Evolutionary conservation across 495 filamentous ascomycete species (phyloP).

Genomic region (Cryomyces antarcticus): DNA sequence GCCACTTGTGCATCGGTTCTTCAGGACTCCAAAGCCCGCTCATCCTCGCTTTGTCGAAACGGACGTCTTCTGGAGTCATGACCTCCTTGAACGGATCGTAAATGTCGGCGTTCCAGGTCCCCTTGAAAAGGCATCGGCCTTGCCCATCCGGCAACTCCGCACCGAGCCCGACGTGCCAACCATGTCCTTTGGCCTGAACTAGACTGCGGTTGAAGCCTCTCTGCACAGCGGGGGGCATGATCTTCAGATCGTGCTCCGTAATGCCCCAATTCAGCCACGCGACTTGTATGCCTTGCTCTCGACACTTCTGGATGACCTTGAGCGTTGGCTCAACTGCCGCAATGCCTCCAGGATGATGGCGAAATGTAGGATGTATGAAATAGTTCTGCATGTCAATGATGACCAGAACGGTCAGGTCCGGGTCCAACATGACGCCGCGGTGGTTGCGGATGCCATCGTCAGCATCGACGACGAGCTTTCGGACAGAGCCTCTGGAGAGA

Average conservation of each 20-base stretch:
- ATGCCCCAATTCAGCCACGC: conserved; percentile 12
- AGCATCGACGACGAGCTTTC: conserved; percentile 9
- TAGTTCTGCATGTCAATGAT: conserved; percentile 14
- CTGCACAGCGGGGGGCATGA: conserved; percentile 10
- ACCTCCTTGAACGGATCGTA: conserved; percentile 8
- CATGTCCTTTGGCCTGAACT: conserved; percentile 6
- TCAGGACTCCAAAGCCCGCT: conserved; percentile 7
- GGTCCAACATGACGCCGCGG: conserved; percentile 13
- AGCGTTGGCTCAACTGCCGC: conserved; percentile 6
- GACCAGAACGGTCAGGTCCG: conserved; percentile 8
- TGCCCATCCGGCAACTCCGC: conserved; percentile 6
- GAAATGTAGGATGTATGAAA: conserved; percentile 8
- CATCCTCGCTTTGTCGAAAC: conserved; percentile 11
- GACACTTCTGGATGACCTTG: conserved; percentile 9
- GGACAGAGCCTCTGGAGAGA: conserved; percentile 8
- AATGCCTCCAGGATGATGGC: conserved; percentile 6
- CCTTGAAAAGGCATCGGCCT: conserved; percentile 9
- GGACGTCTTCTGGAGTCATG: conserved; percentile 3
- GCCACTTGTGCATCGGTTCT: conserved; percentile 7
- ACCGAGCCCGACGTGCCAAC: conserved; percentile 10
- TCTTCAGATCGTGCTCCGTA: conserved; percentile 5
- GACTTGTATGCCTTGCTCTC: conserved; percentile 8
- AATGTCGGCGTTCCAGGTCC: conserved; percentile 12
- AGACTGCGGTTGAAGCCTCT: conserved; percentile 8
- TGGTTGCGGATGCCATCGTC: conserved; percentile 14